phyloP scores from a whole-genome alignment of 2,329 filamentous ascomycete species.

The Epichloe glyceriae region DNA sequence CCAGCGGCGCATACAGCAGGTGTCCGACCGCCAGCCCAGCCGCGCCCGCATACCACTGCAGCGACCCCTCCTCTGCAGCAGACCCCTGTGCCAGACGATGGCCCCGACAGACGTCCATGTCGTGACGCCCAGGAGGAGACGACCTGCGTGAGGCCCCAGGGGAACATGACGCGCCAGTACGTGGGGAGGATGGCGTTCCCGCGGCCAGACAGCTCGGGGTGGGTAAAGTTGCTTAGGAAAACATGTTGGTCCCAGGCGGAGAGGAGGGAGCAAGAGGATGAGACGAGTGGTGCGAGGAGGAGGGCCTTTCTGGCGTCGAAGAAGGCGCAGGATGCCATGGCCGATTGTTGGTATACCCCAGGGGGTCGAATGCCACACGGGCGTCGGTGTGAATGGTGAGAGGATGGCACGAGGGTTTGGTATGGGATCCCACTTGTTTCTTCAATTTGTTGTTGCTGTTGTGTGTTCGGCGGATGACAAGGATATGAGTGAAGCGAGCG shows the following conservation, averaged over 20 bases:
- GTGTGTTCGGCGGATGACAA: background rate
- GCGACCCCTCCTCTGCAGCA: slow-evolving; percentile 14
- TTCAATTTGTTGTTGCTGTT: background rate
- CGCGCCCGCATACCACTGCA: slow-evolving; percentile 20
- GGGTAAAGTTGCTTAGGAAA: slow-evolving; percentile 27
- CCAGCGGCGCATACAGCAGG: slow-evolving; percentile 20
- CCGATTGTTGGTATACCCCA: too few relatives aligned
- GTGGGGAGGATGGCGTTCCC: slow-evolving; percentile 26
- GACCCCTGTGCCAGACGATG: slow-evolving; percentile 11
- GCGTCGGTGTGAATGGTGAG: too few relatives aligned
- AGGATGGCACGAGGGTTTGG: too few relatives aligned
- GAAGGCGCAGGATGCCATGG: slow-evolving; percentile 26
- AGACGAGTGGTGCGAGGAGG: slow-evolving; percentile 31
- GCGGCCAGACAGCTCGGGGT: slow-evolving; percentile 14
- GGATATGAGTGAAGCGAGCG: background rate
- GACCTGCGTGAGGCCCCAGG: slow-evolving; percentile 19
- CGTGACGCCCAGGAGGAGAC: slow-evolving; percentile 23
- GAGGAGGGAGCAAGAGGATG: slow-evolving; percentile 32
- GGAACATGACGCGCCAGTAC: slow-evolving; percentile 31
- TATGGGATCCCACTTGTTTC: too few relatives aligned
- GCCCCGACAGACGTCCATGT: slow-evolving; percentile 16
- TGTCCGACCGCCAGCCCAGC: slow-evolving; percentile 20
- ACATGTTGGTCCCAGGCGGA: slow-evolving; percentile 31
- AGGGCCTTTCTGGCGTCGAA: slow-evolving; percentile 25
- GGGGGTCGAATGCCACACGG: background rate